phyloP scores from a whole-genome alignment of 2,329 filamentous ascomycete genomes.

The Chaetomium globosum region DNA sequence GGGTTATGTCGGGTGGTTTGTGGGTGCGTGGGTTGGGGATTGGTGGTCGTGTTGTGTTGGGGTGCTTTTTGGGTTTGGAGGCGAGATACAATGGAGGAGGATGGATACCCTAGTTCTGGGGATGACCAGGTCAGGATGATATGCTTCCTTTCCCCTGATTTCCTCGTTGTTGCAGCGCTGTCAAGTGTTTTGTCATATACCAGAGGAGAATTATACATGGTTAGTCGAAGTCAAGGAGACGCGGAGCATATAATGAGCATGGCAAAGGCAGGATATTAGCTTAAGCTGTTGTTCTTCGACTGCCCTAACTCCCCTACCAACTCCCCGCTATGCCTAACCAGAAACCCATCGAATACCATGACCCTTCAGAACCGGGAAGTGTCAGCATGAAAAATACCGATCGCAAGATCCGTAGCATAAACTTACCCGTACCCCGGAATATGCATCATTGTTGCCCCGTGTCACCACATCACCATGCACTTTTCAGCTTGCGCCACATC shows the following conservation, averaged over 20 bases:
- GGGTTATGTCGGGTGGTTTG: too few species aligned
- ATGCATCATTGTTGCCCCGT: not conserved
- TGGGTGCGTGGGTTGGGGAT: too few species aligned
- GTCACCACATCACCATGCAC: not conserved
- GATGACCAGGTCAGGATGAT: not conserved
- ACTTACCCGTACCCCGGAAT: conserved; percentile 8
- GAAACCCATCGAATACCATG: not conserved
- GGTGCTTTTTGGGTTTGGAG: not conserved
- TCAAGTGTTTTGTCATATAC: not conserved
- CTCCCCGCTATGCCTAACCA: not conserved
- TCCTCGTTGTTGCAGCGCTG: too few species aligned
- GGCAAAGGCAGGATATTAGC: not conserved
- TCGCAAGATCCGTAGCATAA: not conserved
- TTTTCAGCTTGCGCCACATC: not conserved
- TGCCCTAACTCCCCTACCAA: not conserved
- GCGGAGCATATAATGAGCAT: too few species aligned
- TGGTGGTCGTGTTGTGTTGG: not conserved
- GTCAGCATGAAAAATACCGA: not conserved
- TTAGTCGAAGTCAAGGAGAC: not conserved
- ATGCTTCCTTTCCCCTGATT: not conserved
- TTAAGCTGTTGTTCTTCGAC: not conserved
- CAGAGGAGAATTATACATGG: not conserved
- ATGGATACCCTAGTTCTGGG: too few species aligned
- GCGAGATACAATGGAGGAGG: too few species aligned
- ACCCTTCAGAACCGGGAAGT: not conserved